Percentiles rank a stretch among this genome's conserved stretches.
phyloP scores from a whole-genome alignment of 2,329 filamentous ascomycete species.

The Hypoxylon sp. region DNA sequence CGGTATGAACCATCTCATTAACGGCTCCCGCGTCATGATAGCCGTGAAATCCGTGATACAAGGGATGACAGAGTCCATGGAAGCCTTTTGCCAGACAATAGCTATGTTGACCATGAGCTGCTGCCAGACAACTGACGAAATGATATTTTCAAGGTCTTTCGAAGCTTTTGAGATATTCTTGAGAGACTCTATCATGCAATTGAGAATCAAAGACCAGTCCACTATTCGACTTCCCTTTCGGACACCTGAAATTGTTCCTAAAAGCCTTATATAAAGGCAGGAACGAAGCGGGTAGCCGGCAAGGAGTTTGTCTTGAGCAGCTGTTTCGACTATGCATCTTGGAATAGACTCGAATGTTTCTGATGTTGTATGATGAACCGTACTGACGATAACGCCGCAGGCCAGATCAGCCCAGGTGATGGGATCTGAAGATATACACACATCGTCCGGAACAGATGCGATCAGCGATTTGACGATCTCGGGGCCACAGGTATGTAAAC shows the following conservation, averaged over 20 bases:
- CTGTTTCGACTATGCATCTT: constrained; percentile 65
- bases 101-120: constrained; percentile 65
- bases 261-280: constrained; percentile 61
- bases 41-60: constrained; percentile 72
- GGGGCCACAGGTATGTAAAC: constrained; percentile 66
- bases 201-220: constrained; percentile 74
- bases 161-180: constrained; percentile 54
- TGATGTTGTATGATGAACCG: constrained; percentile 80
- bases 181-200: constrained; percentile 62
- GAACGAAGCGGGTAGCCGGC: constrained; percentile 51
- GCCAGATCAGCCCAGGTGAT: constrained; percentile 70
- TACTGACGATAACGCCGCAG: constrained; percentile 78
- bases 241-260: constrained; percentile 79
- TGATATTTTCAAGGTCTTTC: constrained; percentile 48
- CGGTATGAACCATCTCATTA: constrained; percentile 77
- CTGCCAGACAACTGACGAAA: constrained; percentile 58
- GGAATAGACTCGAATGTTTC: constrained; percentile 77
- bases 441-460: constrained; percentile 58
- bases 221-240: constrained; percentile 78
- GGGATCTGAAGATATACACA: constrained; percentile 56
- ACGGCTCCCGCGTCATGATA: constrained; percentile 67
- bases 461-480: constrained; percentile 62
- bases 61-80: constrained; percentile 80
- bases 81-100: constrained; percentile 76
- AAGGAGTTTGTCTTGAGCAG: constrained; percentile 49